A percentile compares a stretch with the other conserved stretches of the same genome.
phyloP scores from a whole-genome alignment of 2,329 filamentous ascomycete species.

The Mariannaea elegans region DNA sequence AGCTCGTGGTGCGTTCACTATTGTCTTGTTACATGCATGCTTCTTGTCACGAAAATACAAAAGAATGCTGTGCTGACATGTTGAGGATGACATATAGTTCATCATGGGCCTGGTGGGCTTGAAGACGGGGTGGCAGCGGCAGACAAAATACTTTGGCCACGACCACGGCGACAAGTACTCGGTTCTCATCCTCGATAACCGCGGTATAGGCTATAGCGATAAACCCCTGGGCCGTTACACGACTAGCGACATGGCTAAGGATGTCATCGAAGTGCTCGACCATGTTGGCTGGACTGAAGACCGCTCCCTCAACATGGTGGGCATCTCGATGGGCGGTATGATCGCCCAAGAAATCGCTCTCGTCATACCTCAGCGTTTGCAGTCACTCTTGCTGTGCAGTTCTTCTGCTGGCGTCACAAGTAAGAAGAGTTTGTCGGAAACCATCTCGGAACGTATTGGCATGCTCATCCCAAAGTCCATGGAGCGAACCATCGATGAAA shows the following conservation, averaged over 20 bases:
- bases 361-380: constrained; percentile 61
- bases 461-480: constrained; percentile 76
- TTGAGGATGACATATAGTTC: constrained; percentile 61
- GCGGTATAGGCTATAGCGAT: constrained; percentile 82
- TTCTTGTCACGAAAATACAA: neutral
- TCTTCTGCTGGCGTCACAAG: constrained; percentile 70
- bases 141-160: constrained; percentile 85
- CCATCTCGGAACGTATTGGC: constrained; percentile 64
- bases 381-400: constrained; percentile 66
- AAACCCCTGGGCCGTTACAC: constrained; percentile 82
- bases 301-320: constrained; percentile 71
- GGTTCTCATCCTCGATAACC: constrained; percentile 82
- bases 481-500: constrained; percentile 71
- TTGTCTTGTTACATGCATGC: constrained; percentile 1
- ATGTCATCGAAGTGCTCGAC: constrained; percentile 74
- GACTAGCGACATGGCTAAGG: constrained; percentile 84
- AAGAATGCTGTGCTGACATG: neutral
- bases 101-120: constrained; percentile 82
- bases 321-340: constrained; percentile 91
- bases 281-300: constrained; percentile 72
- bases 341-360: constrained; percentile 82
- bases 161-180: constrained; percentile 72
- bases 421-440: constrained; percentile 69
- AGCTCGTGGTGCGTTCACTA: constrained; percentile 71
- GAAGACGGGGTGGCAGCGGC: constrained; percentile 79